These are phyloP conservation scores for Puccinia polysora DNA, from an alignment of 1,284 basidiomycete genomes.

Conservation along the genomic window DNA sequence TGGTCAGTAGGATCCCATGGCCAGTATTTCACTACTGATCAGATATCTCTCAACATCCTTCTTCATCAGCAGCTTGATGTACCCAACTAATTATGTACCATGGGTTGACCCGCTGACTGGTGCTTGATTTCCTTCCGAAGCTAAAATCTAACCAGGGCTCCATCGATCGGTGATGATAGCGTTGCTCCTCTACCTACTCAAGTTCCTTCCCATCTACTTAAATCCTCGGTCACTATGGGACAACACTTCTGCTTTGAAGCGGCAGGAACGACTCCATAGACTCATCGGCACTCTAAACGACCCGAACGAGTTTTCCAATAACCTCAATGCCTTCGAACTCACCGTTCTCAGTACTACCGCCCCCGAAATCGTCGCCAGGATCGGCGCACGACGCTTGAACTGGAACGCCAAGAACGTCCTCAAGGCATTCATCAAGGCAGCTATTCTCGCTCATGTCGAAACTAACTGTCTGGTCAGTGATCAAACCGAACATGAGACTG, in stretches of 20 bases:
- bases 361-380: conserved; percentile 47
- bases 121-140: not conserved
- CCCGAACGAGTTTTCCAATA: conserved; percentile 25
- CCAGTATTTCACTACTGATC: too few relatives aligned
- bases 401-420: conserved; percentile 72
- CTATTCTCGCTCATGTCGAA: conserved; percentile 62
- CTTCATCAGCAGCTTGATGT: too few relatives aligned
- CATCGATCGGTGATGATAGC: not conserved
- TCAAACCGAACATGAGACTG: conserved; percentile 14
- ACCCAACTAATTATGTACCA: too few relatives aligned
- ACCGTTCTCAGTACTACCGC: conserved; percentile 49
- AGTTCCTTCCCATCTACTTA: conserved; percentile 14
- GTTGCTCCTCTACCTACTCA: conserved; percentile 18
- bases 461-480: conserved; percentile 73
- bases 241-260: conserved; percentile 6
- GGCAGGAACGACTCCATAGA: conserved; percentile 19
- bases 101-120: not conserved
- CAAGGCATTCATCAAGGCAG: conserved; percentile 67
- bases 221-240: conserved; percentile 19
- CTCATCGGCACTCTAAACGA: conserved; percentile 26
- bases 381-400: conserved; percentile 44
- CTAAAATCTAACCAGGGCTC: not conserved
- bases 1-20: too few relatives aligned
- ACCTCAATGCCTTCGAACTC: conserved; percentile 43
- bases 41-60: too few relatives aligned